Percentiles rank a stretch among this genome's conserved stretches.
Conservation (phyloP, 2,329 filamentous ascomycete genomes). For the Xylariaceae sp. region DNA sequence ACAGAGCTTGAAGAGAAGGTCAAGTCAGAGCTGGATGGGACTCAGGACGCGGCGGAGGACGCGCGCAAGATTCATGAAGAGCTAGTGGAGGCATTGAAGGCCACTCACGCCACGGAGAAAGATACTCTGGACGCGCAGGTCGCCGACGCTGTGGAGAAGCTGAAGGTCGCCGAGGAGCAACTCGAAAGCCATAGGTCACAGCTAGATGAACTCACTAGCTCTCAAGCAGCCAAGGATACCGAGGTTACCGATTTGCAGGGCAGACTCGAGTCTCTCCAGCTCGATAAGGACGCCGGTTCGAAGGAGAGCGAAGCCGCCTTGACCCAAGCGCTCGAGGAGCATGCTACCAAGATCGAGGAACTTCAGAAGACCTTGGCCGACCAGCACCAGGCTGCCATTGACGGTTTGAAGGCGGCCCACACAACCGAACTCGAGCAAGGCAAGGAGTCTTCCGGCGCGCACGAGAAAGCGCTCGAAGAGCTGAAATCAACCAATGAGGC, state of each 20-base stretch:
- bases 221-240: constrained; percentile 40
- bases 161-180: constrained; percentile 42
- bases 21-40: constrained; percentile 30
- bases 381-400: constrained; percentile 42
- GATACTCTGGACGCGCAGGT: constrained; percentile 39
- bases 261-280: constrained; percentile 39
- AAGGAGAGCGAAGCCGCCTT: constrained; percentile 31
- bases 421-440: constrained; percentile 41
- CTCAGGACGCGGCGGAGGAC: constrained; percentile 31
- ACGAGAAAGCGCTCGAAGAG: constrained; percentile 42
- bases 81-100: constrained; percentile 41
- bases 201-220: constrained; percentile 37
- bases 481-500: constrained; percentile 44
- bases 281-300: constrained; percentile 31
- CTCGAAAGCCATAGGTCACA: constrained; percentile 43
- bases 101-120: constrained; percentile 41
- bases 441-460: constrained; percentile 35
- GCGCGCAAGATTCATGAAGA: constrained; percentile 36
- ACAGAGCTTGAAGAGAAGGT: constrained; percentile 46
- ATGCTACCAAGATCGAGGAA: constrained; percentile 40
- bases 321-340: constrained; percentile 36
- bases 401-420: constrained; percentile 46
- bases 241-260: constrained; percentile 43
- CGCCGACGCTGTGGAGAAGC: constrained; percentile 41
- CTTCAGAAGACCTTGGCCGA: constrained; percentile 41